Base-by-base conservation (phyloP, 352 stramenopile species). In the Phytophthora lateralis region DNA sequence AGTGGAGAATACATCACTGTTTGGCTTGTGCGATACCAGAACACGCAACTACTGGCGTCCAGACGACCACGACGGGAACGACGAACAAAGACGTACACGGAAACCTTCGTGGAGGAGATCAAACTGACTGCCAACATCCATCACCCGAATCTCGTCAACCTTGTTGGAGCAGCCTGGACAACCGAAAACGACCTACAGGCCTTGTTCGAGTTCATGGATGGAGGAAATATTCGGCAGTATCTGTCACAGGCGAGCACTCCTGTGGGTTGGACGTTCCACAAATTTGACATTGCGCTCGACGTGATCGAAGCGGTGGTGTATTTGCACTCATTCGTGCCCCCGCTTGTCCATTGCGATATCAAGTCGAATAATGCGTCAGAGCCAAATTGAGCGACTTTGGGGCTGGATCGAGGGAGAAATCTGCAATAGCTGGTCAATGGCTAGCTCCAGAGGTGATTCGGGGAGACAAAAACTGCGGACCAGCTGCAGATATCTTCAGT, bases 401-500 rank as follows among this genome's bases (percentile, higher is more conserved):
- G 6, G 55, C 60, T 32, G 21, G 47, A 32, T 75, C 62, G 18
- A 21, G 42, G 7, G 50, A 72, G n/a, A 62, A 63, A 6, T 76
- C 69, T 0, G 74, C 72, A 54, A 75, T 67, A 1, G 76, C 78
- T 4, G 71, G 69, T 48, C 71, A 76, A 24, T 88, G 78, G 78
- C 21, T 84, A 26, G 78, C 76, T 21, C 78, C 78, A 0, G 78
- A 88, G 45, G 63, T 88, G 11, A 73, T 74, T 37, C 63, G 68
- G 8, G 73, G 75, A 24, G 72, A 85, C 12, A 62, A 65, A 3
- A 35, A 66, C n/a, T 85, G 85, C 55, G 72, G 67, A 0, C 63
- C 80, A 37, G 71, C 72, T 18, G 73, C 76, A 27, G 77, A 85
- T 55, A 69, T 88, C 24, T 88, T 84, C 63, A 74, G 71, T 30